phyloP scores from a whole-genome alignment of 441 rosid species.

The Dalechampia spathulata region DNA sequence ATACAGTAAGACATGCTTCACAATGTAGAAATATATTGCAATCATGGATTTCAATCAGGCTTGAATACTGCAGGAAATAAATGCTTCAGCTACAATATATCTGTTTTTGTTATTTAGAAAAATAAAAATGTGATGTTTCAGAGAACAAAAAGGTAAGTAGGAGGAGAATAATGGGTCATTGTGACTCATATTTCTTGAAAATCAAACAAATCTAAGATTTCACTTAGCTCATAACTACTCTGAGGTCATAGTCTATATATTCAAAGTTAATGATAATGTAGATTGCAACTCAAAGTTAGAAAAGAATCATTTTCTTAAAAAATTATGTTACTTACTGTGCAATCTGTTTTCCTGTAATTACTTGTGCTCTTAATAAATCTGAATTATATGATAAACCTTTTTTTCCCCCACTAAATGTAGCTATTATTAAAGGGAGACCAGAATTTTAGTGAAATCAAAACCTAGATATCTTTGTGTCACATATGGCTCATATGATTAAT shows the following conservation, averaged over 20 bases:
- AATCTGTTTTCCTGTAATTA: background rate
- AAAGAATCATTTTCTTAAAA: background rate
- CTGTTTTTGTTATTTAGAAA: background rate
- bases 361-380: no score
- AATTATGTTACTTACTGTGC: background rate
- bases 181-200: background rate
- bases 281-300: background rate
- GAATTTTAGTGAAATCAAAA: background rate
- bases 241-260: background rate
- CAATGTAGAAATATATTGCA: background rate
- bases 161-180: background rate
- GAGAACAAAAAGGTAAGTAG: background rate
- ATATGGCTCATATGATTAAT: background rate
- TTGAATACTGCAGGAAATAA: background rate
- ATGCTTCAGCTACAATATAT: background rate
- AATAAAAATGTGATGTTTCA: background rate
- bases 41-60: conserved; percentile 2
- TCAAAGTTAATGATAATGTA: background rate
- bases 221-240: background rate
- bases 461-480: background rate
- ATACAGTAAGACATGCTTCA: background rate
- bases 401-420: background rate
- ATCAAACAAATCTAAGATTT: background rate
- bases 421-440: background rate
- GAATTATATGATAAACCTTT: no score